phyloP scores from a whole-genome alignment of 768 basidiomycete species.

The Tulasnella sp. region DNA sequence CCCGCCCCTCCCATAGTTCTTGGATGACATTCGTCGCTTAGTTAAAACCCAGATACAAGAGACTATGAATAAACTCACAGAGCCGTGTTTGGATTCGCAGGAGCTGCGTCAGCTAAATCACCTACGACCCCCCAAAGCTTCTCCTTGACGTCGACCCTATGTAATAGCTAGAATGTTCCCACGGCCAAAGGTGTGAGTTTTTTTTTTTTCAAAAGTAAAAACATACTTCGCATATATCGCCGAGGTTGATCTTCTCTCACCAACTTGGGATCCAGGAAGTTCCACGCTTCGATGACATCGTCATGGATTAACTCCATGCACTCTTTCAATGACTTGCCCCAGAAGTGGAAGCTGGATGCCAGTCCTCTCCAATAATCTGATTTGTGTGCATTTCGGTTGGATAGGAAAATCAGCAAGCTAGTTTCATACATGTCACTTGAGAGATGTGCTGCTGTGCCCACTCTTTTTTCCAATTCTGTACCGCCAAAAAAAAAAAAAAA shows the following conservation, averaged over 20 bases:
- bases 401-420: neutral
- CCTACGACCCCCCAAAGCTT: neutral
- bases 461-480: neutral
- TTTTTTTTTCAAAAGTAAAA: too few species aligned
- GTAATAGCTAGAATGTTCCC: neutral
- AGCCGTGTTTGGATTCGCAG: neutral
- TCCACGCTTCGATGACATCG: neutral
- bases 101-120: neutral
- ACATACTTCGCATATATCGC: too few species aligned
- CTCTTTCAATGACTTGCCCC: neutral
- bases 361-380: slow-evolving; percentile 2
- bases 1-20: neutral
- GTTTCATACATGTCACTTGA: too few species aligned
- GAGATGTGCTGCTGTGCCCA: neutral
- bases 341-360: neutral
- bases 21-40: neutral
- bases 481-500: too few species aligned
- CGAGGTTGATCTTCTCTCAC: neutral
- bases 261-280: neutral
- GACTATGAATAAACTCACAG: neutral
- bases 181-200: too few species aligned
- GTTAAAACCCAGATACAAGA: neutral
- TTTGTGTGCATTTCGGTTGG: neutral
- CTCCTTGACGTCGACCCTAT: neutral
- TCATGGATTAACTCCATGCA: neutral